Percentiles rank a stretch among this genome's conserved stretches.
phyloP scores from a whole-genome alignment of 495 filamentous ascomycete genomes.

The Penicillium verhagenii region DNA sequence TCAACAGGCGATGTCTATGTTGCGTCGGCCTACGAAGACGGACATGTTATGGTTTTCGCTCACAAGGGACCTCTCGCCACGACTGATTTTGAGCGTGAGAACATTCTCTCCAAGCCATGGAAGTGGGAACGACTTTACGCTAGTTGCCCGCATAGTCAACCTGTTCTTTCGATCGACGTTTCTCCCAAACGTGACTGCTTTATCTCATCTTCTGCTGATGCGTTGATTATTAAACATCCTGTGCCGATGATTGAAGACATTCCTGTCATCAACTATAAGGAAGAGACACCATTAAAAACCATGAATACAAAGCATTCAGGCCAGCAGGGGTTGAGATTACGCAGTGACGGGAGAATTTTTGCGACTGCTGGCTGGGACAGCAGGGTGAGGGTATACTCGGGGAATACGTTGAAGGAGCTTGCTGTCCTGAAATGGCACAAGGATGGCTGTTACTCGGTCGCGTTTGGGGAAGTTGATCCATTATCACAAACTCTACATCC shows the following conservation, averaged over 20 bases:
- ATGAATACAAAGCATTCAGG: conserved; percentile 83
- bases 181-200: conserved; percentile 59
- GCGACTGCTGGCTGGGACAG: conserved; percentile 94
- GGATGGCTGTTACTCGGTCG: conserved; percentile 82
- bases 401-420: conserved; percentile 79
- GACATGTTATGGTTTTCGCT: conserved; percentile 62
- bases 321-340: conserved; percentile 77
- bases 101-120: conserved; percentile 20
- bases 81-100: conserved; percentile 7
- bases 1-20: conserved; percentile 44
- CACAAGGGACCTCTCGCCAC: conserved; percentile 26
- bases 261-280: conserved; percentile 15
- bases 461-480: conserved; percentile 59
- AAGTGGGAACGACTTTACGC: conserved; percentile 67
- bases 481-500: background rate
- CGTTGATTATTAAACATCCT: conserved; percentile 61
- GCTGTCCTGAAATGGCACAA: conserved; percentile 96
- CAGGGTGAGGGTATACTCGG: conserved; percentile 73
- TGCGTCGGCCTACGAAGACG: conserved; percentile 84
- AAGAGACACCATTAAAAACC: conserved; percentile 50
- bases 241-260: conserved; percentile 36
- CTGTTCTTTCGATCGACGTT: conserved; percentile 76
- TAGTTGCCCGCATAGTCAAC: conserved; percentile 71
- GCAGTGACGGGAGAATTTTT: conserved; percentile 79
- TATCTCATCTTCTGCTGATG: conserved; percentile 82